Base-by-base conservation (phyloP, 495 filamentous ascomycete species). In the Acidomyces sp. region DNA sequence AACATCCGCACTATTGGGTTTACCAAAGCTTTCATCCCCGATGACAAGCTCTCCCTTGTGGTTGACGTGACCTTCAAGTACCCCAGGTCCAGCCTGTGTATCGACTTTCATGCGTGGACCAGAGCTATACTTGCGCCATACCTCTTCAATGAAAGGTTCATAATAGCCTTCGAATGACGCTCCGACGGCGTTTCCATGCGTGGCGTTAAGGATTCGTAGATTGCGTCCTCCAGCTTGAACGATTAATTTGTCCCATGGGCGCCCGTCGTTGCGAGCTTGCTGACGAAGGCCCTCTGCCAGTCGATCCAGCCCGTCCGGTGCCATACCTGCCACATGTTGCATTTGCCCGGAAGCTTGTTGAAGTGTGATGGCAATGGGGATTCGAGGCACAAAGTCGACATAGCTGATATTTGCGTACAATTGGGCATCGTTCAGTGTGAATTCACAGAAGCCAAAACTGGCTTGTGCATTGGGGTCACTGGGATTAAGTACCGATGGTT, bases 341-440 rank as follows among this genome's bases (percentile, higher is more conserved):
- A 56, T 64, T 2, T 43, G 34, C n/a, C 71, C 71, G 6, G 64
- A 57, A 2, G 65, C 61, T 48, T 69, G 72, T 24, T 61, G 62
- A 4, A 86, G 65, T 21, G 67, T 58, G 27, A 86, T 61, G 5
- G 75, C 68, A 37, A 84, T 71, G 7, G 80, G 79, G 7, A 82
- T 47, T 36, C 65, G 62, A 4, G 51, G 40, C 28, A 81, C 71
- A 51, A 85, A 85, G 60, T 86, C 81, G 27, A 86, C 81, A 48
- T 78, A 78, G 38, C 65, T 70, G 49, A 85, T 80, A 52, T 86
- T 86, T 35, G 71, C 78, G 53, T 78, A 86, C 3, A 85, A 65
- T 58, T 84, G 73, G 15, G 57, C 40, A 34, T 53, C 53, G 56
- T 82, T 81, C 60, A 69, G 80, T 2, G 81, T 86, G 56, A 85